Evolutionary conservation across 2,329 filamentous ascomycete genomes (phyloP).

Genomic region (Phymatotrichopsis omnivora): DNA sequence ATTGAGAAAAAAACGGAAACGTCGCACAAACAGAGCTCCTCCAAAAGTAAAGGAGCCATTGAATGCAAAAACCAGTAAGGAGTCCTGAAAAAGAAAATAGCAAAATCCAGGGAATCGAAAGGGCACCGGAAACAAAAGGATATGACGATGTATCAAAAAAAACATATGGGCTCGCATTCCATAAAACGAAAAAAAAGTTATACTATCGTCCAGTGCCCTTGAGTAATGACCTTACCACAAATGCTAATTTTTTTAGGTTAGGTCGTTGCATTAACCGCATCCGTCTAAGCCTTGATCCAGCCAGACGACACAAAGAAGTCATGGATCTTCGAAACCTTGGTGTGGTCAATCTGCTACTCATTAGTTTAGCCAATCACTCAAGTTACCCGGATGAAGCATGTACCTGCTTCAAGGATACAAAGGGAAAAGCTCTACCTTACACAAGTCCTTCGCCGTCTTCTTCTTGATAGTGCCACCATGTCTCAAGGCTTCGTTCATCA

Average conservation of each 20-base stretch:
- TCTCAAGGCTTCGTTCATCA: constrained; percentile 85
- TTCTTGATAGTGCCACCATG: constrained; percentile 82
- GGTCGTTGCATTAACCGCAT: neutral
- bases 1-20: constrained; percentile 1
- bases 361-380: constrained; percentile 15
- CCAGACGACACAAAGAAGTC: constrained; percentile 91
- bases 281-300: constrained; percentile 73
- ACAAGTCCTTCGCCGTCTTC: constrained; percentile 83
- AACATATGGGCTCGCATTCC: too few relatives aligned
- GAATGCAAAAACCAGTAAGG: constrained; percentile 19
- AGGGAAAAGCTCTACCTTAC: constrained; percentile 40
- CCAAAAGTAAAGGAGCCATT: constrained; percentile 11
- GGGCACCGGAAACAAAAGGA: neutral
- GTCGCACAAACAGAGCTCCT: neutral
- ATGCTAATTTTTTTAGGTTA: too few relatives aligned
- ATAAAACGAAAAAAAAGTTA: too few relatives aligned
- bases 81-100: too few relatives aligned
- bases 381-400: neutral
- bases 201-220: too few relatives aligned
- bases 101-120: too few relatives aligned
- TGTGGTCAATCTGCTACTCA: constrained; percentile 56
- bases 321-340: constrained; percentile 77
- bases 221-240: too few relatives aligned
- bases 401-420: constrained; percentile 1
- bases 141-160: neutral